Percentiles rank a stretch among this genome's conserved stretches.
Conservation (phyloP, 257 asterid species). For the Ajuga chamaepitys region DNA sequence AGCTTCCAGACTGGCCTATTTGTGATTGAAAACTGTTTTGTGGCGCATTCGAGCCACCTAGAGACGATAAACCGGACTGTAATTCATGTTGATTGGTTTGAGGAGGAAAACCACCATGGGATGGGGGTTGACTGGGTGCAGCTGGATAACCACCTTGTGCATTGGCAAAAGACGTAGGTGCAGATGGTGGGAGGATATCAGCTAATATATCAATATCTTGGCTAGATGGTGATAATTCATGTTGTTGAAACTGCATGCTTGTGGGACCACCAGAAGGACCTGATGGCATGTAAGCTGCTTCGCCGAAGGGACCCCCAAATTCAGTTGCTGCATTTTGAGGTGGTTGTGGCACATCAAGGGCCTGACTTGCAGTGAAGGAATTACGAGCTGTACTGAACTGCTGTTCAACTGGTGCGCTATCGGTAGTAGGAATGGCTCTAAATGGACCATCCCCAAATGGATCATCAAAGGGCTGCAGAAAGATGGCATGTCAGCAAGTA, state of each 20-base stretch:
- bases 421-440: slow-evolving; percentile 56
- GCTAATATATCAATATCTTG: slow-evolving; percentile 78
- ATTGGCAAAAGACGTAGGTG: slow-evolving; percentile 28
- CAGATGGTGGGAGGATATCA: slow-evolving; percentile 83
- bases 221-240: slow-evolving; percentile 36
- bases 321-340: slow-evolving; percentile 31
- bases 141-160: slow-evolving; percentile 33
- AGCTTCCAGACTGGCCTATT: slow-evolving; percentile 31
- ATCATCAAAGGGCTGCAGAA: slow-evolving; percentile 73
- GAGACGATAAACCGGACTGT: slow-evolving; percentile 31
- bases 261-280: slow-evolving; percentile 31
- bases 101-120: slow-evolving; percentile 32
- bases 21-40: slow-evolving; percentile 35
- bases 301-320: slow-evolving; percentile 32
- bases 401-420: slow-evolving; percentile 29
- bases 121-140: slow-evolving; percentile 27
- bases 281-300: slow-evolving; percentile 24
- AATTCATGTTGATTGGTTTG: slow-evolving; percentile 31
- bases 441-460: slow-evolving; percentile 98
- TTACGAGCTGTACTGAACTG: slow-evolving; percentile 27
- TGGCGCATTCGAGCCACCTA: slow-evolving; percentile 23
- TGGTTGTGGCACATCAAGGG: slow-evolving; percentile 29
- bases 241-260: slow-evolving; percentile 35
- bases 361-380: slow-evolving; percentile 36
- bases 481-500: background rate